phyloP scores from a whole-genome alignment of 495 filamentous ascomycete species.

The Penicillium tannophilum region DNA sequence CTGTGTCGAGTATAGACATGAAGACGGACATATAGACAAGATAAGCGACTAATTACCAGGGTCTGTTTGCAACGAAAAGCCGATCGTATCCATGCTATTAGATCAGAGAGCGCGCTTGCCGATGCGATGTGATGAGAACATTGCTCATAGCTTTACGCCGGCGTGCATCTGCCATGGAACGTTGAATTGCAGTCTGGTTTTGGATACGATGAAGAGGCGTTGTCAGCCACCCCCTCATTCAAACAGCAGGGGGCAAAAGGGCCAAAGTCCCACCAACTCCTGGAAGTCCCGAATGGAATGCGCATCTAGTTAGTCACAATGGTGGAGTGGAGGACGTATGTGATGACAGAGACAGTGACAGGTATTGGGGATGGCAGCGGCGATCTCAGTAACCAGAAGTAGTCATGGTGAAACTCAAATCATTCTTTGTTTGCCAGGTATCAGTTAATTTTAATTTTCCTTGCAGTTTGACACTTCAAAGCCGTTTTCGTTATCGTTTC shows the following conservation, averaged over 20 bases:
- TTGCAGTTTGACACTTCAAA: not conserved
- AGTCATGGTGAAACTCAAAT: conserved; percentile 7
- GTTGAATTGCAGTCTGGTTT: not conserved
- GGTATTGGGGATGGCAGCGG: not conserved
- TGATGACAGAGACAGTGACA: not conserved
- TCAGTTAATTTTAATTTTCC: not conserved
- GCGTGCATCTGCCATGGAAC: conserved; percentile 3
- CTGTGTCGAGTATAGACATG: not conserved
- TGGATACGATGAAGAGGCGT: not conserved
- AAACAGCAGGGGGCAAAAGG: not conserved
- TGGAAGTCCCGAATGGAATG: not conserved
- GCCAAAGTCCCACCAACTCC: not conserved
- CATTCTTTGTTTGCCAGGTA: not conserved
- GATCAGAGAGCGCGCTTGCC: conserved; percentile 2
- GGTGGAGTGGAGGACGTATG: not conserved
- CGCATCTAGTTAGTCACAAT: not conserved
- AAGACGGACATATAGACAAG: not conserved
- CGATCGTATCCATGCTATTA: not conserved
- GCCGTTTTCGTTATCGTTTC: not conserved
- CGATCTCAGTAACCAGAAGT: not conserved
- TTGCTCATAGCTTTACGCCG: not conserved
- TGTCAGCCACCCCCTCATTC: conserved; percentile 6
- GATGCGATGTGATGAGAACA: not conserved
- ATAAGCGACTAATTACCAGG: not conserved
- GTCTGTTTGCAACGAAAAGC: not conserved